Evolutionary conservation across 257 asterid genomes (phyloP).

Genomic region (Paulownia fortunei): DNA sequence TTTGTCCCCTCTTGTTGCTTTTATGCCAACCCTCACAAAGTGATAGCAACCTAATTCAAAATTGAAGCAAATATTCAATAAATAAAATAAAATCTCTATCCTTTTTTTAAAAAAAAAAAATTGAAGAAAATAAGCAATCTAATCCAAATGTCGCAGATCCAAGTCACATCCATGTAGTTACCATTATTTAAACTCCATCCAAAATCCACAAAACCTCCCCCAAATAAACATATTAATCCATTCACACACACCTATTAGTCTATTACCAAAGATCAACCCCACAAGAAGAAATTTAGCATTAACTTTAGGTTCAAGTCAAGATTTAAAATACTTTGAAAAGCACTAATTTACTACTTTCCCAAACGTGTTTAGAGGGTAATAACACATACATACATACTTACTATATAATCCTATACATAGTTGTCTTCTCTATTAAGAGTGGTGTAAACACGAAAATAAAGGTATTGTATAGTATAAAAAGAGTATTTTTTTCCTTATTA

Average conservation of each 20-base stretch:
- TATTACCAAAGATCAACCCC: conserved; percentile 23
- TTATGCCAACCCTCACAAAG: not conserved
- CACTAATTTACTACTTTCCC: conserved; percentile 11
- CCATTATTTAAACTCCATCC: conserved; percentile 13
- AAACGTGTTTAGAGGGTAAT: conserved; percentile 32
- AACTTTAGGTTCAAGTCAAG: conserved; percentile 22
- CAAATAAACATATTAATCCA: not conserved
- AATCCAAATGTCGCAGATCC: conserved; percentile 8
- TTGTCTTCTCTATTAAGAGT: no score
- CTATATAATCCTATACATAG: no score
- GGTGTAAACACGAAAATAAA: no score
- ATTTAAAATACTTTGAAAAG: not conserved
- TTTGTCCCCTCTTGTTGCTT: not conserved
- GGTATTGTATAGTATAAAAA: no score
- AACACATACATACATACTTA: not conserved
- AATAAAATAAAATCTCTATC: not conserved
- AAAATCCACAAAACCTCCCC: conserved; percentile 4
- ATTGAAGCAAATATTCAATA: not conserved
- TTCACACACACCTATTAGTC: conserved; percentile 15
- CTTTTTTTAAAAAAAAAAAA: not conserved
- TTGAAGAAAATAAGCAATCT: not conserved
- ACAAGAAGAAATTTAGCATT: not conserved
- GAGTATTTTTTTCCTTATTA: no score
- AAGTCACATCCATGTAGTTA: conserved; percentile 32
- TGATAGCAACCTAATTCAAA: not conserved